Evolutionary conservation across 179 eudicot species (phyloP).

Genomic region (Drosera spatulata): DNA sequence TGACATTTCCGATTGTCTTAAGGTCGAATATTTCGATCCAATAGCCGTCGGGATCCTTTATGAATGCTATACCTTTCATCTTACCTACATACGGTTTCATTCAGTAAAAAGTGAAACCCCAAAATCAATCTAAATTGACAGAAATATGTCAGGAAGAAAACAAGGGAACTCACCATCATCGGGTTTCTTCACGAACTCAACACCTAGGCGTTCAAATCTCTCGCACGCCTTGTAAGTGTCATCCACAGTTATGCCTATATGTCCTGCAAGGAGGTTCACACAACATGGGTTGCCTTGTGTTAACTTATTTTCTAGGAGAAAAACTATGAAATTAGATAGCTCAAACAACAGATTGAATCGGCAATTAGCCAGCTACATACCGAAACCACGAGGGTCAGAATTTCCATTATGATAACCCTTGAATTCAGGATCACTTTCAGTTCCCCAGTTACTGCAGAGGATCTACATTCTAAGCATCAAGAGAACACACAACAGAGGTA

Average conservation of each 20-base stretch:
- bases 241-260: slow-evolving; percentile 90
- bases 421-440: slow-evolving; percentile 82
- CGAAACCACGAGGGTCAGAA: slow-evolving; percentile 90
- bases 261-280: slow-evolving; percentile 44
- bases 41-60: slow-evolving; percentile 97
- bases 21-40: slow-evolving; percentile 97
- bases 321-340: too few species aligned
- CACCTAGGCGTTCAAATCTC: slow-evolving; percentile 68
- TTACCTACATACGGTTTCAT: slow-evolving; percentile 41
- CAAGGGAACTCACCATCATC: slow-evolving; percentile 49
- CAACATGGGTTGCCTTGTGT: background rate
- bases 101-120: slow-evolving; percentile 6
- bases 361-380: slow-evolving; percentile 21
- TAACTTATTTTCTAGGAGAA: too few species aligned
- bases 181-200: slow-evolving; percentile 86
- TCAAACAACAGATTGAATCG: background rate
- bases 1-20: slow-evolving; percentile 27
- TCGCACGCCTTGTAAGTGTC: slow-evolving; percentile 86
- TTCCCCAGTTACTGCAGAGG: slow-evolving; percentile 81
- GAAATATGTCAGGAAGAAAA: background rate
- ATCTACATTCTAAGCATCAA: slow-evolving; percentile 8
- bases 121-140: too few species aligned
- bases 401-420: slow-evolving; percentile 90
- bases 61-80: slow-evolving; percentile 81
- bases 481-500: slow-evolving; percentile 1